Evolutionary conservation across 805 yeast genomes (phyloP).

Genomic region (Candida railenensis): DNA sequence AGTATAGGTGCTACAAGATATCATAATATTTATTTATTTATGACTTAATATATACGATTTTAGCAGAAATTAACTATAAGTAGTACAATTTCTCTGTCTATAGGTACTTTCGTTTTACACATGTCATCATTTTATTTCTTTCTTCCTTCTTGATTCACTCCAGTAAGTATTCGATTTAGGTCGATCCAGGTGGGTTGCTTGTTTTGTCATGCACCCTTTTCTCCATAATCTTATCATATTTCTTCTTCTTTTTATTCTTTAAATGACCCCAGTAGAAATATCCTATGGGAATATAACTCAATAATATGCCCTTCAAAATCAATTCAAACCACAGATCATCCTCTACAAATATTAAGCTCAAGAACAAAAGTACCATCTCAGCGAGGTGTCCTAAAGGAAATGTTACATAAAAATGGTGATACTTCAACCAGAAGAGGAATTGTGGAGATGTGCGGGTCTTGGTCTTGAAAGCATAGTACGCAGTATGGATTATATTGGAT

Average conservation of each 20-base stretch:
- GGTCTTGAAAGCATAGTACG: conserved; percentile 33
- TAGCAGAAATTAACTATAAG: no score
- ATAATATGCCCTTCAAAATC: conserved; percentile 23
- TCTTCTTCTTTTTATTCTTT: conserved; percentile 15
- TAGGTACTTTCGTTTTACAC: no score
- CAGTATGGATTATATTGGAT: conserved; percentile 28
- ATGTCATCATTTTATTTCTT: no score
- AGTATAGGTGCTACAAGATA: no score
- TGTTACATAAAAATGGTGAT: conserved; percentile 31
- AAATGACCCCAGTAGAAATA: conserved; percentile 36
- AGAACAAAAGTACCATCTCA: conserved; percentile 35
- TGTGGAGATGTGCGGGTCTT: conserved; percentile 36
- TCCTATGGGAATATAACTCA: conserved; percentile 35
- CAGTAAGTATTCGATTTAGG: no score
- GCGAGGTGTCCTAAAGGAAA: conserved; percentile 31
- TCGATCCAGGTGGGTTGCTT: not conserved
- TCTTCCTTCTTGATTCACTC: no score
- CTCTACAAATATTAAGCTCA: conserved; percentile 32
- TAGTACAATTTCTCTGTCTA: no score
- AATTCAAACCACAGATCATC: conserved; percentile 24
- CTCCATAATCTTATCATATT: conserved; percentile 20
- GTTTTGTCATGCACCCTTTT: conserved; percentile 15
- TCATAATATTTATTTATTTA: no score
- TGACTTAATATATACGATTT: no score
- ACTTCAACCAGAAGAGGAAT: conserved; percentile 36